Percentiles rank a stretch among this genome's conserved stretches.
Conservation (phyloP, 192 early-diverging fungal species). For the Dissophora globulifera region DNA sequence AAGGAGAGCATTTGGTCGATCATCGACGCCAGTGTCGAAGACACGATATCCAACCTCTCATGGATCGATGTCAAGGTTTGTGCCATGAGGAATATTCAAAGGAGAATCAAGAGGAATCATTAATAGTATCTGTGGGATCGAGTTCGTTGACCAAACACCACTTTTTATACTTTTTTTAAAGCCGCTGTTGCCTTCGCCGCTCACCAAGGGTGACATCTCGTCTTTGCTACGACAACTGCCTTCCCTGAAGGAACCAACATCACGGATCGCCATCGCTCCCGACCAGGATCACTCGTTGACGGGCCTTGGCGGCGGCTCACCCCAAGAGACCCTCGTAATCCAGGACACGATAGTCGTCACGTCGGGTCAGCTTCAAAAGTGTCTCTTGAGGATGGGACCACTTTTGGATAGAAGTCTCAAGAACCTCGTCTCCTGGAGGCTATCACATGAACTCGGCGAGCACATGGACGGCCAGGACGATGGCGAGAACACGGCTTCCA, state of each 20-base stretch:
- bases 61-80: slow-evolving; percentile 50
- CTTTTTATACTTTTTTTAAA: too few species aligned
- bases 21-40: slow-evolving; percentile 46
- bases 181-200: slow-evolving; percentile 31
- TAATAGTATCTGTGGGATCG: too few species aligned
- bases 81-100: background rate
- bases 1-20: slow-evolving; percentile 50
- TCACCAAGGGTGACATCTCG: slow-evolving; percentile 33
- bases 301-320: slow-evolving; percentile 23
- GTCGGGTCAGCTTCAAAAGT: slow-evolving; percentile 42
- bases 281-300: slow-evolving; percentile 46
- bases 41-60: slow-evolving; percentile 36
- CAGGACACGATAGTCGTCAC: slow-evolving; percentile 40
- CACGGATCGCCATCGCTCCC: slow-evolving; percentile 13
- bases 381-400: slow-evolving; percentile 42
- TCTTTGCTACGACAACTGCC: slow-evolving; percentile 40
- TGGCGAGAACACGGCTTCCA: background rate
- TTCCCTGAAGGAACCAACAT: slow-evolving; percentile 17
- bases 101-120: too few species aligned
- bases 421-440: slow-evolving; percentile 32
- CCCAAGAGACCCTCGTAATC: slow-evolving; percentile 22
- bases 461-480: slow-evolving; percentile 7
- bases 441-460: slow-evolving; percentile 23
- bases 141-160: too few species aligned
- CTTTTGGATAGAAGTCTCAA: slow-evolving; percentile 30